Percentiles rank a stretch among this genome's conserved stretches.
Evolutionary conservation across 148 eudicot genomes (phyloP).

Genomic region (Drosera capensis): DNA sequence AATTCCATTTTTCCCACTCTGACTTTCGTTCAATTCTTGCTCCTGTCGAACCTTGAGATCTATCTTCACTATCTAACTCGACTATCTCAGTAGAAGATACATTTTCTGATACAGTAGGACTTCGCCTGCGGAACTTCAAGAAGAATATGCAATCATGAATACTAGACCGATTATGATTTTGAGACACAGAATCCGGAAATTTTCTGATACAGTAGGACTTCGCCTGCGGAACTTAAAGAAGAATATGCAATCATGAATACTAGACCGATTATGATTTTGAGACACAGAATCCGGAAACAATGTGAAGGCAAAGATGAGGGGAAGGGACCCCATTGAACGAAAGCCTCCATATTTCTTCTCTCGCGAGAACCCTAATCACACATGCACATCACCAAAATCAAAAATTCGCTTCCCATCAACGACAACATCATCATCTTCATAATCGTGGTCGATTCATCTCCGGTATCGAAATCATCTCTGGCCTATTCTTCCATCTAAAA

Average conservation of each 20-base stretch:
- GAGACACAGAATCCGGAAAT: slow-evolving; percentile 92
- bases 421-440: too few species aligned
- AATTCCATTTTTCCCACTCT: slow-evolving; percentile 6
- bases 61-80: slow-evolving; percentile 17
- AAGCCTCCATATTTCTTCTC: too few species aligned
- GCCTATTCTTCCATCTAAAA: too few species aligned
- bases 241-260: slow-evolving; percentile 87
- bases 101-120: slow-evolving; percentile 8
- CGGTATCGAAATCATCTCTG: too few species aligned
- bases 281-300: slow-evolving; percentile 95
- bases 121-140: slow-evolving; percentile 52
- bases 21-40: slow-evolving; percentile 4
- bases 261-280: slow-evolving; percentile 67
- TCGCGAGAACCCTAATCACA: too few species aligned
- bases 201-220: slow-evolving; percentile 34
- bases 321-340: too few species aligned
- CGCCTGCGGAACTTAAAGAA: slow-evolving; percentile 65
- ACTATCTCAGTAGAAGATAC: slow-evolving; percentile 28
- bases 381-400: too few species aligned
- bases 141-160: slow-evolving; percentile 92
- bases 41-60: slow-evolving; percentile 7
- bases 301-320: too few species aligned
- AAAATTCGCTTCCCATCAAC: too few species aligned
- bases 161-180: slow-evolving; percentile 65
- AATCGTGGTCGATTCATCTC: too few species aligned